These are phyloP conservation scores for Pseudomonodictys pantanalensis DNA, from an alignment of 495 filamentous ascomycete genomes.

Conservation along the genomic window DNA sequence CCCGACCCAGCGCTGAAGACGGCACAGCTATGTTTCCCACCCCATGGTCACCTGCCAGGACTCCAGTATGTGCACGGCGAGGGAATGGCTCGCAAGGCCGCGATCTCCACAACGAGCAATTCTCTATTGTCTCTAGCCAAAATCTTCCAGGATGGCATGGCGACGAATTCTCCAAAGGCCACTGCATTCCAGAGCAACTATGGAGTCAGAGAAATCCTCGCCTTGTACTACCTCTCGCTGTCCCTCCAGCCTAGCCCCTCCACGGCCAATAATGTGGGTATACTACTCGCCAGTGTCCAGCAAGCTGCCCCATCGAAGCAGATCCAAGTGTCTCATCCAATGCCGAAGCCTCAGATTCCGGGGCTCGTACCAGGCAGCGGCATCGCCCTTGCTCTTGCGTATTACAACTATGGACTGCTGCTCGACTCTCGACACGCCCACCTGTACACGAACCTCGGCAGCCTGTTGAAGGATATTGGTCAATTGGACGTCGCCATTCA, in stretches of 20 bases:
- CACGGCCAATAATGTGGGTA: conserved; percentile 98
- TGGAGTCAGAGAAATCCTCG: conserved; percentile 87
- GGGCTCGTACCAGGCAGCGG: conserved; percentile 85
- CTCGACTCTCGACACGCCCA: conserved; percentile 93
- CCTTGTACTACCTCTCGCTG: conserved; percentile 93
- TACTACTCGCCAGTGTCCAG: conserved; percentile 90
- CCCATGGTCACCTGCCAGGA: conserved; percentile 78
- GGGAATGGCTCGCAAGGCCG: conserved; percentile 71
- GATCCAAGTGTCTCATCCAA: conserved; percentile 20
- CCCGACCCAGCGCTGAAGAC: conserved; percentile 84
- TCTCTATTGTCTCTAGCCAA: conserved; percentile 92
- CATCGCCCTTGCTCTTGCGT: conserved; percentile 80
- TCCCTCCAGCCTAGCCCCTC: conserved; percentile 95
- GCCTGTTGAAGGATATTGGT: conserved; percentile 93
- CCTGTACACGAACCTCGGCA: conserved; percentile 94
- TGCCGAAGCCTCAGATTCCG: conserved; percentile 53
- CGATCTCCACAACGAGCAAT: conserved; percentile 92
- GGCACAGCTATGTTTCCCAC: conserved; percentile 76
- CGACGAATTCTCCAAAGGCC: conserved; percentile 62
- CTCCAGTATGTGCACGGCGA: conserved; percentile 67
- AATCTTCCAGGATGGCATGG: conserved; percentile 98
- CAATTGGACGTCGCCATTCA: conserved; percentile 86
- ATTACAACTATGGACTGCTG: conserved; percentile 89
- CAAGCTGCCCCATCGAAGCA: conserved; percentile 53
- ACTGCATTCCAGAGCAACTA: conserved; percentile 60